Conservation (phyloP, 345 rosid species). For the Citrus trifoliata region DNA sequence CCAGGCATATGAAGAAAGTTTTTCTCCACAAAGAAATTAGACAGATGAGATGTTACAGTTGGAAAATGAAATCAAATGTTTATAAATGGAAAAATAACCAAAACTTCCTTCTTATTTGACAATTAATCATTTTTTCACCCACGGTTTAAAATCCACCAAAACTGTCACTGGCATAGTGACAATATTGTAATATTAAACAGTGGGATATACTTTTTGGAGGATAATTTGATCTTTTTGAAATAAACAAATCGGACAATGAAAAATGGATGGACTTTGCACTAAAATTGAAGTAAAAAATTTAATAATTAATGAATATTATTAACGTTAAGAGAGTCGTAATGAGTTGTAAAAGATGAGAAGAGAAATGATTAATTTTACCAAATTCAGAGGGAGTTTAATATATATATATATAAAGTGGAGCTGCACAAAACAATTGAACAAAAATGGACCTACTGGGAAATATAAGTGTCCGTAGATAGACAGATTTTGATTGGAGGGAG, state of each 20-base stretch:
- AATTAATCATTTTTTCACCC: background rate
- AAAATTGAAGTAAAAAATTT: too few species aligned
- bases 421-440: slow-evolving; percentile 1
- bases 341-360: too few species aligned
- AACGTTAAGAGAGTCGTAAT: background rate
- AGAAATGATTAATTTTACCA: background rate
- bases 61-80: slow-evolving; percentile 25
- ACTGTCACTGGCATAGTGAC: background rate
- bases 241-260: too few species aligned
- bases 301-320: too few species aligned
- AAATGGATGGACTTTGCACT: too few species aligned
- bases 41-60: slow-evolving; percentile 35
- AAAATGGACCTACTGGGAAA: slow-evolving; percentile 22
- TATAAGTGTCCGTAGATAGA: slow-evolving; percentile 13
- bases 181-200: too few species aligned
- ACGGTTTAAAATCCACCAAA: background rate
- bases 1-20: background rate
- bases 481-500: slow-evolving; percentile 21
- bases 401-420: slow-evolving; percentile 9
- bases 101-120: background rate
- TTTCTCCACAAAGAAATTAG: slow-evolving; percentile 10
- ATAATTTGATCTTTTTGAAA: too few species aligned
- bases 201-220: too few species aligned
- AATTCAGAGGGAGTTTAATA: background rate
- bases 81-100: too few species aligned